Conservation (phyloP, 225 moss, liverwort and hornwort genomes). For the Marchantia polymorpha region DNA sequence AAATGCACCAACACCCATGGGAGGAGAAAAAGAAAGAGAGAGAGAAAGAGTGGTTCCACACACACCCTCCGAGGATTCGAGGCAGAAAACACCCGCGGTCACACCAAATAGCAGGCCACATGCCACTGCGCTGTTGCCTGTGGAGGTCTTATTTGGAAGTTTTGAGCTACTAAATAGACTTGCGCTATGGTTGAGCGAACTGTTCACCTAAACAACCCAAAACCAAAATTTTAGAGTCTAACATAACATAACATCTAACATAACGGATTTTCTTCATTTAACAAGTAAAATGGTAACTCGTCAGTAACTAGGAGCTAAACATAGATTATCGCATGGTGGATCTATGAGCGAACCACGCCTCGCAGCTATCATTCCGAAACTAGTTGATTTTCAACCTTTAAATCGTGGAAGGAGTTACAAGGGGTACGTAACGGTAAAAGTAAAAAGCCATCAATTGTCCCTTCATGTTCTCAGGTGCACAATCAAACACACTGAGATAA, state of each 20-base stretch:
- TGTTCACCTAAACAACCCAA: not conserved
- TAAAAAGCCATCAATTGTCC: not conserved
- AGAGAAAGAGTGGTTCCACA: not conserved
- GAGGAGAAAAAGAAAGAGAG: no score
- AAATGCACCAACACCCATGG: not conserved
- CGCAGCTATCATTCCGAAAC: not conserved
- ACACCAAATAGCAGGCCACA: slow-evolving; percentile 15
- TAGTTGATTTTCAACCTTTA: not conserved
- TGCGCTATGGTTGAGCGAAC: not conserved
- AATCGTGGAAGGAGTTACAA: not conserved
- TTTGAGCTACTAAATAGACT: not conserved
- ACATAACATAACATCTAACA: no score
- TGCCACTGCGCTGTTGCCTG: not conserved
- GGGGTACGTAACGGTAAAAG: not conserved
- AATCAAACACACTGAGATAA: not conserved
- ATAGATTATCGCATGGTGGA: no score
- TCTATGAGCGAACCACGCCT: not conserved
- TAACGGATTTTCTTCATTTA: no score
- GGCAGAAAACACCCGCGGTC: not conserved
- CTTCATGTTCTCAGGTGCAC: not conserved
- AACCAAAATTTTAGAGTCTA: not conserved
- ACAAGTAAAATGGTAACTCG: no score
- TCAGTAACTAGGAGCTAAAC: no score
- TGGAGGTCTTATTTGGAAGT: not conserved
- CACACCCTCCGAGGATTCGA: slow-evolving; percentile 6